Evolutionary conservation across 495 filamentous ascomycete genomes (phyloP), one percentile per base, ranked within the genome.

Genomic region (Acidomyces sp.): DNA sequence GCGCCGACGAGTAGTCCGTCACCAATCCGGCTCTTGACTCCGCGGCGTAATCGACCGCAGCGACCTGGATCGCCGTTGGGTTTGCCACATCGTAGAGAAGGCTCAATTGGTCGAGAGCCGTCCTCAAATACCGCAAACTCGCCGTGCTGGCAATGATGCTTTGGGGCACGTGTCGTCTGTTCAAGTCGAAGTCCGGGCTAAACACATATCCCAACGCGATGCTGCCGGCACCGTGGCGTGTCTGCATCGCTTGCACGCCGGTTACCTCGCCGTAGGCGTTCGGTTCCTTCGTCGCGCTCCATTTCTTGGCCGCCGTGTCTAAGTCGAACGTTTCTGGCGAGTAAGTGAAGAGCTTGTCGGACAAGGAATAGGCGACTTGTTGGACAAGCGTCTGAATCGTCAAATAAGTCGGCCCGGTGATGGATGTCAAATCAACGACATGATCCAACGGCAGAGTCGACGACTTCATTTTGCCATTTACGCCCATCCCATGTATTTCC

Each of bases 161-260:
- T 67, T 96, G 90, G 3, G 90, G 87, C 24, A 94, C 70, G 60
- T 90, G 75, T 49, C 85, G 77, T 69, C 92, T 95, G 70, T 74
- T 77, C 45, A 90, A 58, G 55, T 93, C 85, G 49, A 88, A 93
- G 60, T 97, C 90, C 55, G 82, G 81, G 24, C 85, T 93, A 67
- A 96, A 97, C 53, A 96, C 80, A 62, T 97, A 97, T 45, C 90
- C 90, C 34, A 97, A 70, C 23, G 92, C 85, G 58, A 96, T 81
- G 53, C 82, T 79, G 31, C 84, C 90, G 31, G 92, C 90, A 49
- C 90, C 90, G 39, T 82, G 71, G 30, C 92, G 72, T 33, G 82
- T 90, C 63, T 97, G 80, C 62, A 96, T 74, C 3, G 81, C 61
- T 42, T 82, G 68, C 32, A 96, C 73, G 3, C 72, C 65, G 26